A percentile compares a stretch with the other conserved stretches of the same genome.
Evolutionary conservation across 2,329 filamentous ascomycete genomes (phyloP).

Genomic region (Ceratocystis eucalypticola): DNA sequence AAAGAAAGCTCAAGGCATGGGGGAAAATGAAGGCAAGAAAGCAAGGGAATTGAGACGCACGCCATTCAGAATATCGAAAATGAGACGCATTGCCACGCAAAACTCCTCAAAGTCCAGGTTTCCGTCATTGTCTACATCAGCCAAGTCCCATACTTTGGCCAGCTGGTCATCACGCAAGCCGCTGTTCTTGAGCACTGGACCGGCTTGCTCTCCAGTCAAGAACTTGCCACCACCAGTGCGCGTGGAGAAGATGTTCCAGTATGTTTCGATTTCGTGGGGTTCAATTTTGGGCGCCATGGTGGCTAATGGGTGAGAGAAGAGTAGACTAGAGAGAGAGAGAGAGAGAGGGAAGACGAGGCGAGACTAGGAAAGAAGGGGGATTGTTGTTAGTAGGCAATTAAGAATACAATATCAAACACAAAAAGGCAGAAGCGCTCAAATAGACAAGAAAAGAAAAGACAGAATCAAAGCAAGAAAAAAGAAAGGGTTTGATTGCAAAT

Average conservation of each 20-base stretch:
- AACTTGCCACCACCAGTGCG: conserved; percentile 47
- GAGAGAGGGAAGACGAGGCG: not conserved
- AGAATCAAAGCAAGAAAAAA: not conserved
- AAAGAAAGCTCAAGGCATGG: not conserved
- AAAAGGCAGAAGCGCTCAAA: not conserved
- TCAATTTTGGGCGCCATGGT: conserved; percentile 49
- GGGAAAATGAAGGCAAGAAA: not conserved
- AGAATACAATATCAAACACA: not conserved
- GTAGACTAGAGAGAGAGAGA: too few species aligned
- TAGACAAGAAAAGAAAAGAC: not conserved
- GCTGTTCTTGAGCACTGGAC: conserved; percentile 50
- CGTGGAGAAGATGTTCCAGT: conserved; percentile 51
- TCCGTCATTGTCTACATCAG: conserved; percentile 93
- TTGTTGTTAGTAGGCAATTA: not conserved
- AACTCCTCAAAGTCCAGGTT: conserved; percentile 99
- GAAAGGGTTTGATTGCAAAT: not conserved
- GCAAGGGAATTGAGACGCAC: conserved; percentile 38
- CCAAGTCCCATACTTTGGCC: conserved; percentile 94
- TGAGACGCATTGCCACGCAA: conserved; percentile 94
- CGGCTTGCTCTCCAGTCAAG: conserved; percentile 47
- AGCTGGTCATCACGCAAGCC: conserved; percentile 59
- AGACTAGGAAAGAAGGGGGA: not conserved
- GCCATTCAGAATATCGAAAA: conserved; percentile 94
- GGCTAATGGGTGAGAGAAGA: conserved; percentile 12
- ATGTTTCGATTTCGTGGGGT: conserved; percentile 48